Conservation (phyloP, 768 basidiomycete species). For the Lactarius tabidus region DNA sequence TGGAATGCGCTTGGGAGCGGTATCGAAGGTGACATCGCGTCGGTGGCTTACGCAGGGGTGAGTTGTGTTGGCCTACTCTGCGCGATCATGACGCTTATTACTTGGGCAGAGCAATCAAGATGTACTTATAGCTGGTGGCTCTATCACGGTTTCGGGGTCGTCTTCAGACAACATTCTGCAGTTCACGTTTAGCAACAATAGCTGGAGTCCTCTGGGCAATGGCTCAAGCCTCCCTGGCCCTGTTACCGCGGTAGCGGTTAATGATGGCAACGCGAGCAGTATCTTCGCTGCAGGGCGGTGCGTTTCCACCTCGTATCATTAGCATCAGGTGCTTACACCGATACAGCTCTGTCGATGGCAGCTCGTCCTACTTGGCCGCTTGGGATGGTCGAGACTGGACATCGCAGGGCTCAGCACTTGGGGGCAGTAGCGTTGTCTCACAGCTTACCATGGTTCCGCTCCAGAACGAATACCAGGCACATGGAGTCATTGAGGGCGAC, state of each 20-base stretch:
- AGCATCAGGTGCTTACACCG: neutral
- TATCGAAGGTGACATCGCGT: slow-evolving; percentile 73
- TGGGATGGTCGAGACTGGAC: slow-evolving; percentile 86
- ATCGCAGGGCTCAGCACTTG: slow-evolving; percentile 54
- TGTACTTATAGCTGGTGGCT: slow-evolving; percentile 73
- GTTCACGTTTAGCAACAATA: slow-evolving; percentile 65
- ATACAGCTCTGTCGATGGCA: slow-evolving; percentile 51
- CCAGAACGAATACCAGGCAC: slow-evolving; percentile 64
- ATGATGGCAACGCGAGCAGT: slow-evolving; percentile 73
- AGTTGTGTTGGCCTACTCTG: slow-evolving; percentile 32
- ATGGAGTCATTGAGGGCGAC: slow-evolving; percentile 72
- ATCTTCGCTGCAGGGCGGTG: slow-evolving; percentile 89
- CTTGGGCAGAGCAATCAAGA: slow-evolving; percentile 55
- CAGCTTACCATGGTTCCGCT: slow-evolving; percentile 91
- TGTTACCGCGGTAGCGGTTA: slow-evolving; percentile 82
- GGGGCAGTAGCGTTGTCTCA: slow-evolving; percentile 59
- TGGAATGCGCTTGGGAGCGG: slow-evolving; percentile 82
- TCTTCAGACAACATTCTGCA: slow-evolving; percentile 67
- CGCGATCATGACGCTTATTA: slow-evolving; percentile 16
- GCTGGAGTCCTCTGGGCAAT: slow-evolving; percentile 69
- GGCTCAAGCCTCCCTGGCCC: slow-evolving; percentile 74
- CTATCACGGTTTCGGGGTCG: slow-evolving; percentile 61
- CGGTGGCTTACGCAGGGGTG: slow-evolving; percentile 80
- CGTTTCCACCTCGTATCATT: slow-evolving; percentile 29
- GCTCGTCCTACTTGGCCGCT: slow-evolving; percentile 67